Evolutionary conservation across 805 yeast genomes (phyloP).

Genomic region (Schwanniomyces pseudopolymorphus): DNA sequence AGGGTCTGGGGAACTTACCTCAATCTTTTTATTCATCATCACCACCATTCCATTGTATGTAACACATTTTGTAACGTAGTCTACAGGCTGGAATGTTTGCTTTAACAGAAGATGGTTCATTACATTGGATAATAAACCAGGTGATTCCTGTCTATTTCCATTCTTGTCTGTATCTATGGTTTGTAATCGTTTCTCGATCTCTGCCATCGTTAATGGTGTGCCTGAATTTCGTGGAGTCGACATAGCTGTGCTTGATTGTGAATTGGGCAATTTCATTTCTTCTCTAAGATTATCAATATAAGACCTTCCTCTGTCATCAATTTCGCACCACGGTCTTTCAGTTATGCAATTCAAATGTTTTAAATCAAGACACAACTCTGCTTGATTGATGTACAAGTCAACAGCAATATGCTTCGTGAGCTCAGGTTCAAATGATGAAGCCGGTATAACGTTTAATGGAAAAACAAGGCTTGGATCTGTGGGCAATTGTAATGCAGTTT

Average conservation of each 20-base stretch:
- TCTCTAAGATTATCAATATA: conserved; percentile 59
- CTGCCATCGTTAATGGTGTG: conserved; percentile 22
- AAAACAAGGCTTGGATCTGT: conserved; percentile 58
- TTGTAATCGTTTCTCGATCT: conserved; percentile 18
- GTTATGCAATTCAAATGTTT: conserved; percentile 49
- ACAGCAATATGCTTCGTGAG: conserved; percentile 48
- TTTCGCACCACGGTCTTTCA: conserved; percentile 62
- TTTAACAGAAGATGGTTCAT: conserved; percentile 26
- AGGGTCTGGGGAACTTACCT: conserved; percentile 68
- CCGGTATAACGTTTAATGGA: conserved; percentile 50
- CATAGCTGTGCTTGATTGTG: conserved; percentile 2
- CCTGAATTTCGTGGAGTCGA: conserved; percentile 5
- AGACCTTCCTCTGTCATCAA: conserved; percentile 49
- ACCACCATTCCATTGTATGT: conserved; percentile 63
- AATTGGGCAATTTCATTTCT: conserved; percentile 41
- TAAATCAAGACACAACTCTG: conserved; percentile 62
- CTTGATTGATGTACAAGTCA: conserved; percentile 59
- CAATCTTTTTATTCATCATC: conserved; percentile 56
- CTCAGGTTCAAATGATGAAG: conserved; percentile 43
- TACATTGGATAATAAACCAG: conserved; percentile 18
- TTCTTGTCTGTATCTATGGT: conserved; percentile 8
- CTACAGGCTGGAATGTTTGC: conserved; percentile 38
- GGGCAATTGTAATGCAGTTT: conserved; percentile 31
- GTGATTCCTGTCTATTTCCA: conserved; percentile 4
- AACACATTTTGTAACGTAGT: conserved; percentile 60